phyloP scores from a whole-genome alignment of 176 grass and related monocot genomes.

The Puccinellia tenuiflora region DNA sequence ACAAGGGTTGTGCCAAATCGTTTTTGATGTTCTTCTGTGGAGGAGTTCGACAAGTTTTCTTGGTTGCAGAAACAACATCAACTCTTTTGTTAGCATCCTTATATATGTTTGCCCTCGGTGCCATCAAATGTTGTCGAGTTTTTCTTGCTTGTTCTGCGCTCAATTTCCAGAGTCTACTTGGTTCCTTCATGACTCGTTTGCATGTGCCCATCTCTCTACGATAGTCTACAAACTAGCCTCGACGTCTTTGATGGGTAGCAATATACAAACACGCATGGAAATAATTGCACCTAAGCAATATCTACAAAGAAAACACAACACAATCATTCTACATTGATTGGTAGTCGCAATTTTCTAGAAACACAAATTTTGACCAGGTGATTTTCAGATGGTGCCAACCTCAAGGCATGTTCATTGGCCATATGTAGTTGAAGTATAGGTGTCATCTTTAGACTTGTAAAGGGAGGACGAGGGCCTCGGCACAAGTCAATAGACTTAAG shows the following conservation, averaged over 20 bases:
- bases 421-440: too few species aligned
- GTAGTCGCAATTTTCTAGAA: not conserved
- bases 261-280: too few species aligned
- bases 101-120: not conserved
- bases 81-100: not conserved
- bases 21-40: not conserved
- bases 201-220: not conserved
- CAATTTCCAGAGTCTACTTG: not conserved
- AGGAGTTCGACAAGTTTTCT: not conserved
- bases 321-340: not conserved
- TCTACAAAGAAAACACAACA: not conserved
- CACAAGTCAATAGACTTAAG: not conserved
- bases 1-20: not conserved
- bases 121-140: not conserved
- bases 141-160: not conserved
- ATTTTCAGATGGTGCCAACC: too few species aligned
- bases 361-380: not conserved
- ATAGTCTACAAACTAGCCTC: not conserved
- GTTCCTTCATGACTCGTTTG: not conserved
- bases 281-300: not conserved
- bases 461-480: too few species aligned
- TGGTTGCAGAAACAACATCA: too few species aligned
- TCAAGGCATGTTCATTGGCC: not conserved
- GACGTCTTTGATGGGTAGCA: too few species aligned
- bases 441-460: too few species aligned